Percentiles rank a stretch among this genome's conserved stretches.
Evolutionary conservation across 805 yeast species (phyloP).

Genomic region (Cyberlindnera suaveolens): DNA sequence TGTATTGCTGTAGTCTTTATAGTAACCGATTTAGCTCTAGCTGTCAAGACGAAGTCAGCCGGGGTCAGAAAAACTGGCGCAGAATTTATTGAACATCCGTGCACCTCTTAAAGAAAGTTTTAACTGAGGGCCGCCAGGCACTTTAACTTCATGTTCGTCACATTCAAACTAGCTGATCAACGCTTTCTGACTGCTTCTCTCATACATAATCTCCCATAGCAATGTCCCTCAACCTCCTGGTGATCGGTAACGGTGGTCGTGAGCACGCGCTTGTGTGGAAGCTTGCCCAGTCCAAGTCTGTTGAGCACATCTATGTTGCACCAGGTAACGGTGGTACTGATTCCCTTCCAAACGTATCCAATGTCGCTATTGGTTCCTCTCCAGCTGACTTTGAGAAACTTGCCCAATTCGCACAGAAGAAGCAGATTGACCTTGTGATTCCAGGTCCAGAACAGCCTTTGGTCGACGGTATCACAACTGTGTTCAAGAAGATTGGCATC

Average conservation of each 20-base stretch:
- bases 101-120: background rate
- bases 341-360: conserved; percentile 49
- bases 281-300: conserved; percentile 69
- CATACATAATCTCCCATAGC: background rate
- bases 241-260: conserved; percentile 98
- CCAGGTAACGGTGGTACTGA: conserved; percentile 97
- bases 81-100: conserved; percentile 1
- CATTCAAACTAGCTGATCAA: background rate
- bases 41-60: background rate
- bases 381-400: conserved; percentile 64
- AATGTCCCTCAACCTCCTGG: conserved; percentile 55
- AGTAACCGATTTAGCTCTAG: background rate
- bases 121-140: background rate
- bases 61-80: conserved; percentile 1
- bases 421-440: conserved; percentile 66
- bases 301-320: conserved; percentile 74
- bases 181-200: too few relatives aligned
- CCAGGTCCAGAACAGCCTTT: conserved; percentile 99
- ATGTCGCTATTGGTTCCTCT: conserved; percentile 60
- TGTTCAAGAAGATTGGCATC: conserved; percentile 76
- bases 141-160: background rate
- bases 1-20: too few relatives aligned
- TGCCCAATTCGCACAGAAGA: conserved; percentile 65
- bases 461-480: conserved; percentile 82
- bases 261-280: conserved; percentile 97